Conservation (phyloP, 805 yeast species). For the Yamadazyma sp. region DNA sequence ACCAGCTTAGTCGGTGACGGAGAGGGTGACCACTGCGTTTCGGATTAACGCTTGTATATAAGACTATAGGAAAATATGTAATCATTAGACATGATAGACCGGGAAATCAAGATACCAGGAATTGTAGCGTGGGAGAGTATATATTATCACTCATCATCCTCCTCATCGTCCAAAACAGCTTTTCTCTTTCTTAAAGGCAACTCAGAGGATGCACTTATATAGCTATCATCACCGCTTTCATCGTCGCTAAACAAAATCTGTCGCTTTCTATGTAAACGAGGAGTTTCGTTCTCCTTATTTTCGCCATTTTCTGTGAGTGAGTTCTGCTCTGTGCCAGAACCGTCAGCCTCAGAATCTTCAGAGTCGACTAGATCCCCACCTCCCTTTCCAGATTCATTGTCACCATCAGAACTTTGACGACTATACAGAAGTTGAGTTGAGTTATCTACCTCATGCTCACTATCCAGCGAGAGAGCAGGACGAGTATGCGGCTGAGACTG, state of each 20-base stretch:
- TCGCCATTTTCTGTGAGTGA: too few relatives aligned
- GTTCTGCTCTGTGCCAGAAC: not conserved
- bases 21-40: slow-evolving; percentile 52
- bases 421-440: slow-evolving; percentile 13
- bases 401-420: not conserved
- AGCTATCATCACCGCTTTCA: slow-evolving; percentile 17
- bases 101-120: too few relatives aligned
- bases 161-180: slow-evolving; percentile 26
- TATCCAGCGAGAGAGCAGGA: not conserved
- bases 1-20: slow-evolving; percentile 36
- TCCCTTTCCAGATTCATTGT: not conserved
- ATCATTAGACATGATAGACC: too few relatives aligned
- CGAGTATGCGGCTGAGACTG: not conserved
- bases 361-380: not conserved
- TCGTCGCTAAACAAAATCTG: slow-evolving; percentile 13
- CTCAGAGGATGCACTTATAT: slow-evolving; percentile 16
- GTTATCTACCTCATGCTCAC: slow-evolving; percentile 3
- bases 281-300: slow-evolving; percentile 14
- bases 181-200: slow-evolving; percentile 22
- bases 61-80: slow-evolving; percentile 3
- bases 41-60: slow-evolving; percentile 19
- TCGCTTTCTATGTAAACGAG: slow-evolving; percentile 8
- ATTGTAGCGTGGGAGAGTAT: too few relatives aligned
- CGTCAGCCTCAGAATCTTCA: slow-evolving; percentile 3
- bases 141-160: slow-evolving; percentile 23